These are phyloP conservation scores for Chlamydomonas sp. DNA, from an alignment of 139 green algal species.

Conservation along the genomic window DNA sequence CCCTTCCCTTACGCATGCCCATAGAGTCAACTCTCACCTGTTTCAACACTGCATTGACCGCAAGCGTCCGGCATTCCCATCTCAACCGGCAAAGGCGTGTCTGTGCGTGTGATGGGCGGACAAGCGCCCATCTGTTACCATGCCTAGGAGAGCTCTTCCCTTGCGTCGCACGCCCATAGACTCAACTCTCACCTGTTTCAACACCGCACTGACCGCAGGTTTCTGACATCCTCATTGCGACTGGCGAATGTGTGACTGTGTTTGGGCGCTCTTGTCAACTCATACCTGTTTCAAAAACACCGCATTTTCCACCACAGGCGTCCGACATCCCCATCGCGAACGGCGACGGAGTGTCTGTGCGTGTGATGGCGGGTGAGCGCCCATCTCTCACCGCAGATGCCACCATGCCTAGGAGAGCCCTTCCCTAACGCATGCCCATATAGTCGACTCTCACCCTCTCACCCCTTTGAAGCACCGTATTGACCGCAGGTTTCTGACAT, in stretches of 20 bases:
- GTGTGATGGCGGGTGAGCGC: conserved; percentile 70
- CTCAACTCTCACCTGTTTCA: background rate
- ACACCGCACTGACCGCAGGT: no score
- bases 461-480: no score
- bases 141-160: background rate
- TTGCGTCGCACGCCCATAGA: background rate
- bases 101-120: conserved; percentile 79
- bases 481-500: no score
- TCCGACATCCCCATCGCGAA: conserved; percentile 59
- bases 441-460: background rate
- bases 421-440: background rate
- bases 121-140: no score
- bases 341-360: conserved; percentile 37
- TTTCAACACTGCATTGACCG: conserved; percentile 2
- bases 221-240: no score
- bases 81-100: conserved; percentile 30
- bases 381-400: no score
- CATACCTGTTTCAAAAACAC: background rate
- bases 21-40: background rate
- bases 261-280: no score
- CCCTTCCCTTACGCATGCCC: background rate
- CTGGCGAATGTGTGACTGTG: no score
- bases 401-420: background rate
- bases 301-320: no score
- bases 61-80: conserved; percentile 57